Conservation (phyloP, 2,329 filamentous ascomycete species). For the Alternaria viburni region DNA sequence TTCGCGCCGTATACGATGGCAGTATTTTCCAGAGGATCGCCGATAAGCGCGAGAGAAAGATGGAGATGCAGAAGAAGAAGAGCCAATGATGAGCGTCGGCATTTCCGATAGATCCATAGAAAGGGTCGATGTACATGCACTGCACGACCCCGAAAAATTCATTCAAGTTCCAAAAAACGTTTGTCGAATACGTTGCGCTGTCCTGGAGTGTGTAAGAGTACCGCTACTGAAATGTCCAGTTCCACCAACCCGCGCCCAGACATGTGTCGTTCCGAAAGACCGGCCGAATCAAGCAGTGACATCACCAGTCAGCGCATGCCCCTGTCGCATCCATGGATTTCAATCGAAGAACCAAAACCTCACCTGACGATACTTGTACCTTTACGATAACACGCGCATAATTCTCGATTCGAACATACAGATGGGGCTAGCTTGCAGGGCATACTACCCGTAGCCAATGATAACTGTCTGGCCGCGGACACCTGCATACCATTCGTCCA, state of each 20-base stretch:
- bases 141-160: not conserved
- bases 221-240: not conserved
- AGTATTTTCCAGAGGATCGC: conserved; percentile 55
- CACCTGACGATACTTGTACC: not conserved
- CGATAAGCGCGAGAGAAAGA: conserved; percentile 10
- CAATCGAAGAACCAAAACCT: not conserved
- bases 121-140: not conserved
- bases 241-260: not conserved
- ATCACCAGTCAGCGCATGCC: not conserved
- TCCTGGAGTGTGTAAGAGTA: not conserved
- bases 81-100: not conserved
- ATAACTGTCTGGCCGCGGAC: not conserved
- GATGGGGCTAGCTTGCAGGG: not conserved
- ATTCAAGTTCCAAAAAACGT: too few relatives aligned
- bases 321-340: not conserved
- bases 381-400: not conserved
- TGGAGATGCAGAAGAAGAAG: not conserved
- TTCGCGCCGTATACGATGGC: conserved; percentile 60
- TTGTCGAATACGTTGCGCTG: not conserved
- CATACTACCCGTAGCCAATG: not conserved
- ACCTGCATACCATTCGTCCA: not conserved
- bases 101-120: not conserved
- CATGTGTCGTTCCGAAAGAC: not conserved
- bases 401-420: not conserved
- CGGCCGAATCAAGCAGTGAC: not conserved